These are phyloP conservation scores for Cladosporium sp. DNA, from an alignment of 2,329 filamentous ascomycete species.

Conservation along the genomic window DNA sequence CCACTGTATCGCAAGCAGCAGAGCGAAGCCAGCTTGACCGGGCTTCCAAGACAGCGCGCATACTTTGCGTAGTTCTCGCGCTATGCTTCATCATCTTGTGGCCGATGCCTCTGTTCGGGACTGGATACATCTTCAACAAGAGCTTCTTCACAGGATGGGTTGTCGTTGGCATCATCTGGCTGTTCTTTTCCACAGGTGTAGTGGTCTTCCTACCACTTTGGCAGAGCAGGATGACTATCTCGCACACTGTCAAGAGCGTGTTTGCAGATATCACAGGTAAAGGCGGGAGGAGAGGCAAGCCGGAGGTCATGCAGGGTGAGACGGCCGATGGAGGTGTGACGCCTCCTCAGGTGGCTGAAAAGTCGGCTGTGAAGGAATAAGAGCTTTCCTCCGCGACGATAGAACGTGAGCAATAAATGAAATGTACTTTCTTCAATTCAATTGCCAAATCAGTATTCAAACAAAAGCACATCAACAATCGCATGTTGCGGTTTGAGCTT, in stretches of 20 bases:
- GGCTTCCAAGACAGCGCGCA: slow-evolving; percentile 50
- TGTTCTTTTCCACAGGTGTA: slow-evolving; percentile 59
- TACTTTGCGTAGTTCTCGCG: slow-evolving; percentile 60
- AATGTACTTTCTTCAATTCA: not conserved
- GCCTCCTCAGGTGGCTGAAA: slow-evolving; percentile 25
- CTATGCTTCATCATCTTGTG: slow-evolving; percentile 73
- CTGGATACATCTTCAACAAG: slow-evolving; percentile 75
- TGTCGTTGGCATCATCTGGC: slow-evolving; percentile 45
- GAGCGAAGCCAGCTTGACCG: slow-evolving; percentile 35
- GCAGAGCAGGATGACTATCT: slow-evolving; percentile 68
- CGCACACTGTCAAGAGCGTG: slow-evolving; percentile 59
- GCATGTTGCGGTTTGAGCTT: too few relatives aligned
- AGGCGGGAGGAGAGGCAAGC: slow-evolving; percentile 16
- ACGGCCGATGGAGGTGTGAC: not conserved
- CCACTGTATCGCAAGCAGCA: slow-evolving; percentile 38
- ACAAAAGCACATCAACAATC: too few relatives aligned
- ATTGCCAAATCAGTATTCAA: too few relatives aligned
- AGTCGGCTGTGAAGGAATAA: slow-evolving; percentile 7
- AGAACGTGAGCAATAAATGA: not conserved
- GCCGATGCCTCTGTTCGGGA: slow-evolving; percentile 90
- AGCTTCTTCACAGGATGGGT: slow-evolving; percentile 62
- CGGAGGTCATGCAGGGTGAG: slow-evolving; percentile 27
- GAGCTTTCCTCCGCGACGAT: not conserved
- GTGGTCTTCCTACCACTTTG: slow-evolving; percentile 79
- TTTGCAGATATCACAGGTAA: slow-evolving; percentile 53